phyloP scores from a whole-genome alignment of 768 basidiomycete genomes.

The Gymnopilus junonius region DNA sequence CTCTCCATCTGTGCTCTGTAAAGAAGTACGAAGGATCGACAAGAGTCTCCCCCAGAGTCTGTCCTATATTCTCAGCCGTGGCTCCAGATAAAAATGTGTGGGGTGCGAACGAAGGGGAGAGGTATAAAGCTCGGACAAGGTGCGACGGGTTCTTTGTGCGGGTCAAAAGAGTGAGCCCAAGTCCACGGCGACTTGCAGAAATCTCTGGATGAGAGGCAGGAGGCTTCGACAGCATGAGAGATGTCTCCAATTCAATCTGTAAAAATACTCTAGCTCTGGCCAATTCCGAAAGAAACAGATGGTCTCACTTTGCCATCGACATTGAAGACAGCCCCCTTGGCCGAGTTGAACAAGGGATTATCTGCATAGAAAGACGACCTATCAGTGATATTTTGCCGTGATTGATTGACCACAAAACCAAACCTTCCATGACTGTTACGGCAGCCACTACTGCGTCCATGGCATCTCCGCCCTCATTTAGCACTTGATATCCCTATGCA shows the following conservation, averaged over 20 bases:
- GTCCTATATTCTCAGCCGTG: constrained; percentile 65
- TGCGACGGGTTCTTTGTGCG: constrained; percentile 74
- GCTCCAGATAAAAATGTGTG: constrained; percentile 75
- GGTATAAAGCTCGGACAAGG: constrained; percentile 71
- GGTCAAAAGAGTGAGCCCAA: constrained; percentile 68
- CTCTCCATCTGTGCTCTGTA: constrained; percentile 74
- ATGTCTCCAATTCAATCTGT: constrained; percentile 83
- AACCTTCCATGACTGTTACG: constrained; percentile 75
- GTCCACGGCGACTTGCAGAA: constrained; percentile 61
- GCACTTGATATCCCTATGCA: constrained; percentile 66
- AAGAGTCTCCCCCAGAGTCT: constrained; percentile 54
- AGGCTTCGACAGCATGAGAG: constrained; percentile 80
- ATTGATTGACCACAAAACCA: constrained; percentile 11
- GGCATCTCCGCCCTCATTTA: constrained; percentile 73
- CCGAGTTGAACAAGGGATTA: constrained; percentile 77
- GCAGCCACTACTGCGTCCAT: constrained; percentile 84
- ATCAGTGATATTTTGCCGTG: neutral
- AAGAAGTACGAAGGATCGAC: constrained; percentile 82
- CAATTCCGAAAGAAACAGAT: neutral
- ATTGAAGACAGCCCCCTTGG: constrained; percentile 85
- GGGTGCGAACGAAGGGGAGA: constrained; percentile 61
- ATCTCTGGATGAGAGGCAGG: constrained; percentile 67
- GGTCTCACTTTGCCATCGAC: constrained; percentile 68
- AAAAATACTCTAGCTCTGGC: neutral
- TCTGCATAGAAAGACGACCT: constrained; percentile 45